Percentiles rank a stretch among this genome's conserved stretches.
Conservation (phyloP, 352 stramenopile species). For the Phytophthora sansomeana region DNA sequence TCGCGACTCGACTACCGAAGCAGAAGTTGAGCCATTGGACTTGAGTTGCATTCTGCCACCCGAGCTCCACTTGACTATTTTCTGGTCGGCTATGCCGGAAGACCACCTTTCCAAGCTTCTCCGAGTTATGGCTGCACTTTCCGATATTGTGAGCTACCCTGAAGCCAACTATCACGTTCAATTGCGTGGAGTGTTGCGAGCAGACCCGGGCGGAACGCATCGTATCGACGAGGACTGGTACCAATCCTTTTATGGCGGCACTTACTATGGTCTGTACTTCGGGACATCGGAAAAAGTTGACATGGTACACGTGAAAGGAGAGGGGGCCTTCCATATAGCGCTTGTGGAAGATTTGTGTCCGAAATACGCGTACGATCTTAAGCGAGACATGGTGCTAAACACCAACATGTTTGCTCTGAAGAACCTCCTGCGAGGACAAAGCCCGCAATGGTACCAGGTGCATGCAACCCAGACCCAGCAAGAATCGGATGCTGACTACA, state of each 20-base stretch:
- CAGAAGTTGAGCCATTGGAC: slow-evolving; percentile 1
- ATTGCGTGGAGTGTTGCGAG: slow-evolving; percentile 17
- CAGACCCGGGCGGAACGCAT: slow-evolving; percentile 15
- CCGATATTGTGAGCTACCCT: slow-evolving; percentile 28
- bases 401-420: slow-evolving; percentile 41
- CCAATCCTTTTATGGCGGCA: slow-evolving; percentile 32
- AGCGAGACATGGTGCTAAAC: slow-evolving; percentile 27
- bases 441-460: slow-evolving; percentile 33
- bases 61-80: slow-evolving; percentile 33
- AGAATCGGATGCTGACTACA: slow-evolving; percentile 30
- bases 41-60: slow-evolving; percentile 7
- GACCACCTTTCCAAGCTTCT: slow-evolving; percentile 15
- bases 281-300: slow-evolving; percentile 26
- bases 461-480: slow-evolving; percentile 31
- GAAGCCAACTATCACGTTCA: slow-evolving; percentile 30
- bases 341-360: slow-evolving; percentile 42
- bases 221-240: slow-evolving; percentile 39
- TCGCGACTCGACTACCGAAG: not conserved
- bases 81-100: slow-evolving; percentile 34
- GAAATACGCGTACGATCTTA: slow-evolving; percentile 34
- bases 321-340: slow-evolving; percentile 24
- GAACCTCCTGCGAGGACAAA: slow-evolving; percentile 28
- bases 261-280: slow-evolving; percentile 33
- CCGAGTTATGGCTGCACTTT: slow-evolving; percentile 30
- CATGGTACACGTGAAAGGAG: slow-evolving; percentile 37